These are phyloP conservation scores for Eutypella sp. DNA, from an alignment of 2,329 filamentous ascomycete species.

Conservation along the genomic window DNA sequence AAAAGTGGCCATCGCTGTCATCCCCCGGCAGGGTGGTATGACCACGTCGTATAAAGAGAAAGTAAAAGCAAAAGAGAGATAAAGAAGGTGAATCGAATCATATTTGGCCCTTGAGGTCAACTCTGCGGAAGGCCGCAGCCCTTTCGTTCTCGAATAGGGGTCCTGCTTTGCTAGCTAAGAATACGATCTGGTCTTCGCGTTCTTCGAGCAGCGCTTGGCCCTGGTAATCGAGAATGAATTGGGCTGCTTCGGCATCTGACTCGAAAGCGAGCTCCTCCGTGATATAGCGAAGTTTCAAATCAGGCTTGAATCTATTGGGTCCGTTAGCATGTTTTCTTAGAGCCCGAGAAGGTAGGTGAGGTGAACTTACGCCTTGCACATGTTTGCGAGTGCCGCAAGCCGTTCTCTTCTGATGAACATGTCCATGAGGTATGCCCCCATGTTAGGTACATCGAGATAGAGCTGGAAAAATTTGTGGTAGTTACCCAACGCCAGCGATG, in stretches of 20 bases:
- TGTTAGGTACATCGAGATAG: constrained; percentile 89
- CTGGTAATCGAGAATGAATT: constrained; percentile 81
- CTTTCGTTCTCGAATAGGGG: constrained; percentile 70
- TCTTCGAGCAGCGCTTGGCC: constrained; percentile 74
- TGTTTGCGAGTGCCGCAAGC: constrained; percentile 80
- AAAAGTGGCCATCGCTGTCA: not conserved
- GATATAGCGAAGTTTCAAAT: constrained; percentile 83
- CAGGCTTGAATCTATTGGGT: constrained; percentile 76
- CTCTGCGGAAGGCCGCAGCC: constrained; percentile 69
- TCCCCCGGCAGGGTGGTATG: not conserved
- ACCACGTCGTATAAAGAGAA: constrained; percentile 10
- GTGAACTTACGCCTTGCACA: constrained; percentile 86
- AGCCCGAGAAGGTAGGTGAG: not conserved
- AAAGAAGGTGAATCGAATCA: constrained; percentile 47
- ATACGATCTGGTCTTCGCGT: constrained; percentile 65
- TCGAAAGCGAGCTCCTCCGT: constrained; percentile 96
- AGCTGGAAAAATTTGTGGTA: constrained; percentile 98
- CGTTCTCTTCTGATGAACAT: constrained; percentile 97
- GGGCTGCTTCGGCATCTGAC: constrained; percentile 81
- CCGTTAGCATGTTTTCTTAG: constrained; percentile 38
- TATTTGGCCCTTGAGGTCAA: constrained; percentile 98
- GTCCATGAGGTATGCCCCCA: constrained; percentile 98
- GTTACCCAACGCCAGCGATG: constrained; percentile 86
- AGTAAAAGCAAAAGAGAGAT: constrained; percentile 14
- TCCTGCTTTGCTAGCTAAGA: constrained; percentile 70